These are phyloP conservation scores for Codiaeum variegatum DNA, from an alignment of 441 rosid species.

Conservation along the genomic window DNA sequence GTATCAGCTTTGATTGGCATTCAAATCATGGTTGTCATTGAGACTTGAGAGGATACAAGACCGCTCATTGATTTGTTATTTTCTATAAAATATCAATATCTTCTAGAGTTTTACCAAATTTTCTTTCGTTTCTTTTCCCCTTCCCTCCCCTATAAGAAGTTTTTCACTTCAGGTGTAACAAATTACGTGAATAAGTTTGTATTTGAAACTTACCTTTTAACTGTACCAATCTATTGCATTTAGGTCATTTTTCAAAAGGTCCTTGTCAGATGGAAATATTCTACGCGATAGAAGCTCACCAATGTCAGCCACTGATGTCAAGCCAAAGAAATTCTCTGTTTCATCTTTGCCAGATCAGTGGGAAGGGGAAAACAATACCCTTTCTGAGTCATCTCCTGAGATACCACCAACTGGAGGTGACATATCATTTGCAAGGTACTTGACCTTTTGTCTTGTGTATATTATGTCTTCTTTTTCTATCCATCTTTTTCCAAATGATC, in stretches of 20 bases:
- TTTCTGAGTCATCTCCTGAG: slow-evolving; percentile 75
- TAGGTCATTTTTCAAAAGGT: slow-evolving; percentile 76
- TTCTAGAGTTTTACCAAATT: background rate
- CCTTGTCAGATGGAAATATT: slow-evolving; percentile 87
- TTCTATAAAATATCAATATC: slow-evolving; percentile 3
- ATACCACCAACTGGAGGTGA: slow-evolving; percentile 70
- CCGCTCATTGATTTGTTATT: slow-evolving; percentile 10
- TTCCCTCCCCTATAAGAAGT: background rate
- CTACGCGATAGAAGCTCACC: slow-evolving; percentile 48
- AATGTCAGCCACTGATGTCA: slow-evolving; percentile 42
- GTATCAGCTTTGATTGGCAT: slow-evolving; percentile 16
- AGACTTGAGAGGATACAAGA: slow-evolving; percentile 4
- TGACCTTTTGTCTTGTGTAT: slow-evolving; percentile 5
- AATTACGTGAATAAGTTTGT: background rate
- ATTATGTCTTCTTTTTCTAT: background rate
- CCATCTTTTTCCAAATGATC: background rate
- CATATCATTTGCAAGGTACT: slow-evolving; percentile 61
- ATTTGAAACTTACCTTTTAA: slow-evolving; percentile 10
- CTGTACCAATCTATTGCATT: slow-evolving; percentile 26
- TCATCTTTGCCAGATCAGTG: slow-evolving; percentile 43
- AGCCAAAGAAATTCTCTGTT: slow-evolving; percentile 44
- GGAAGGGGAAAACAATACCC: slow-evolving; percentile 37
- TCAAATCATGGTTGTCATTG: slow-evolving; percentile 5
- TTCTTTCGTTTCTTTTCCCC: background rate
- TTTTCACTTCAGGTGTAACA: background rate